Evolutionary conservation across 345 rosid genomes (phyloP).

Genomic region (Euclidium syriacum): DNA sequence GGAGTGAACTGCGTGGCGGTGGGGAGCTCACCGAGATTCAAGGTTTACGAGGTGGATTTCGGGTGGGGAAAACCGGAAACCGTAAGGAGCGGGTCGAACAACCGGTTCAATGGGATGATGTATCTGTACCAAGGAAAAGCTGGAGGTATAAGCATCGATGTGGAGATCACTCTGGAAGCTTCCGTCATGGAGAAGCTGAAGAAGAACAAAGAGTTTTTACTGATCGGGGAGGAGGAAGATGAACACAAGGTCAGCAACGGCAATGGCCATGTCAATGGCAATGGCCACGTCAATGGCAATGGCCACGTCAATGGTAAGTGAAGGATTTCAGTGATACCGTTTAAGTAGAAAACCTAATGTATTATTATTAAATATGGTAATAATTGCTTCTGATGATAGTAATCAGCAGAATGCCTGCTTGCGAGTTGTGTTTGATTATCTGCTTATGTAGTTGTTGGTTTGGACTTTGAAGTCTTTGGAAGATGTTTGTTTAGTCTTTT

Average conservation of each 20-base stretch:
- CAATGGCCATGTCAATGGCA: not conserved
- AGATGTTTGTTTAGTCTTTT: not conserved
- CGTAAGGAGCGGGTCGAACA: conserved; percentile 80
- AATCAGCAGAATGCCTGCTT: conserved; percentile 7
- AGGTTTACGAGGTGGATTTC: conserved; percentile 83
- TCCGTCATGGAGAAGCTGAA: conserved; percentile 70
- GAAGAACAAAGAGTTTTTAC: conserved; percentile 55
- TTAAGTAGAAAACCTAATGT: not conserved
- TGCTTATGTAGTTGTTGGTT: not conserved
- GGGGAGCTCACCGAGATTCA: conserved; percentile 95
- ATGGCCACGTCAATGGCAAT: not conserved
- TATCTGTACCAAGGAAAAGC: conserved; percentile 85
- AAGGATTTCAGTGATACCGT: not conserved
- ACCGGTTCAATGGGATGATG: conserved; percentile 94
- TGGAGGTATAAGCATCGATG: conserved; percentile 81
- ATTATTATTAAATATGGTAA: not conserved
- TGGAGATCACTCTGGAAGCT: conserved; percentile 70
- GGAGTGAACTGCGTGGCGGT: conserved; percentile 83
- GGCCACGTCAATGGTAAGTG: not conserved
- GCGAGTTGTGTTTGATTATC: not conserved
- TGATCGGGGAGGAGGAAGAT: conserved; percentile 23
- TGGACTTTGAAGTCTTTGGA: not conserved
- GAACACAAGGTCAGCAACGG: conserved; percentile 10
- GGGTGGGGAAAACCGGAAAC: conserved; percentile 89
- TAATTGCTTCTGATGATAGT: conserved; percentile 10